Base-by-base conservation (phyloP, 148 eudicot species). In the Linanthus parryae region DNA sequence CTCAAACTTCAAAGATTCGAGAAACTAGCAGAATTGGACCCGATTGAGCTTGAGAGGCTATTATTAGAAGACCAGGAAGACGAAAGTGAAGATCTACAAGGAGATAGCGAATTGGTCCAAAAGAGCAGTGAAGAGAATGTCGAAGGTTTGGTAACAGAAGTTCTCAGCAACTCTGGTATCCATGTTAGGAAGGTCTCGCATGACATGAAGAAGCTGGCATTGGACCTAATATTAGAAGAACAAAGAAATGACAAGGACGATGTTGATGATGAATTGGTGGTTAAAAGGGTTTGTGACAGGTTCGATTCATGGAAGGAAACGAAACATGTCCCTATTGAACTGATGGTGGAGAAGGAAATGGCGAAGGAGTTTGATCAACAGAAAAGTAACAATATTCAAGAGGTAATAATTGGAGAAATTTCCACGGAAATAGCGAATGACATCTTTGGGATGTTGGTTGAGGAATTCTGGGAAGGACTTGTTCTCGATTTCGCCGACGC, bases 261-360 rank as follows among this genome's bases (percentile, higher is more conserved):
- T 16, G 38, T 62, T 7, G 56, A 36, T 16, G 65, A 47, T 1
- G 72, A 70, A 44, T 39, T 57, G 17, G 52, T 69, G 12, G 17
- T 65, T n/a, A 67, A 73, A 14, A 69, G 73, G 27, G 64, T 77
- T 1, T 63, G 78, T 61, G 63, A 67, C 52, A 75, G 73, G 66
- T 48, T 83, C 24, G 82, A 75, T 60, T 73, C 65, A 26, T 83
- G 87, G 88, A 70, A 68, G 28, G 77, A 74, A 43, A 81, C 78
- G 3, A 76, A 74, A 47, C 62, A 70, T 0, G 58, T 78, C 64
- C 78, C 96, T 6, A 84, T 88, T 8, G 88, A 84, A 33, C 78
- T 79, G 88, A 84, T 84, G 80, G 83, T 81, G 11, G 85, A 65
- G 29, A 50, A 67, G 56, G 96, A 88, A 58, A 55, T 88, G 10